Evolutionary conservation across 495 filamentous ascomycete species (phyloP).

Genomic region (Oleoguttula mirabilis): DNA sequence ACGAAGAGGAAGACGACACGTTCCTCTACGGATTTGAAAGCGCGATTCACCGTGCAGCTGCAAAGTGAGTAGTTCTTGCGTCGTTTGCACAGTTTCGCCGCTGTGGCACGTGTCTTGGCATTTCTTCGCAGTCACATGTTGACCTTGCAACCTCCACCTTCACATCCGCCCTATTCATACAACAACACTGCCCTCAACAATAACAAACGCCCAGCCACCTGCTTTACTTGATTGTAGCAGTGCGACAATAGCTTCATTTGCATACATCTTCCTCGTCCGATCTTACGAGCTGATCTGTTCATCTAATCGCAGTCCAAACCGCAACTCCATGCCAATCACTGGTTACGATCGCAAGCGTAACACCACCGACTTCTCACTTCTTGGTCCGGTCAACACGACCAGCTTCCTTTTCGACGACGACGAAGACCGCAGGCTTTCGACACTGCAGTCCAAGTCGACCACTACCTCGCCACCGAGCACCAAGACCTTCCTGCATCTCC

Average conservation of each 20-base stretch:
- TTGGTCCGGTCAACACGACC: constrained; percentile 64
- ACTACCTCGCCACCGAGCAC: constrained; percentile 33
- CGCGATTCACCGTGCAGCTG: constrained; percentile 44
- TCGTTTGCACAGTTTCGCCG: no score
- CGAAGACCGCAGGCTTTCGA: constrained; percentile 46
- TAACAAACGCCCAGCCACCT: not conserved
- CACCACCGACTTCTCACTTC: constrained; percentile 37
- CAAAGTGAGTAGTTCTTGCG: constrained; percentile 43
- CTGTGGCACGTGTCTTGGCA: no score
- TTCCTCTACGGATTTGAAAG: constrained; percentile 35
- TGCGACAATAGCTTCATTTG: constrained; percentile 10
- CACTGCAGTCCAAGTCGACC: not conserved
- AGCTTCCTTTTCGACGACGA: constrained; percentile 79
- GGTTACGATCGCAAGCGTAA: constrained; percentile 48
- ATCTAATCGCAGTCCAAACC: constrained; percentile 47
- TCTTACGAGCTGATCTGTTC: constrained; percentile 12
- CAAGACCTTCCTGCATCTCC: constrained; percentile 60
- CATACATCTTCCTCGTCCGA: not conserved
- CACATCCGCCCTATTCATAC: constrained; percentile 2
- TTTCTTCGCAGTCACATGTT: no score
- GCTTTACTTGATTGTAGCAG: not conserved
- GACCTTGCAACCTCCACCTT: no score
- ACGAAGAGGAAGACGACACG: constrained; percentile 58
- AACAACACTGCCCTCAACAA: no score
- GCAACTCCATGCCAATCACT: constrained; percentile 81